Evolutionary conservation across 805 yeast species (phyloP).

Genomic region (Starmerella scarabaei): DNA sequence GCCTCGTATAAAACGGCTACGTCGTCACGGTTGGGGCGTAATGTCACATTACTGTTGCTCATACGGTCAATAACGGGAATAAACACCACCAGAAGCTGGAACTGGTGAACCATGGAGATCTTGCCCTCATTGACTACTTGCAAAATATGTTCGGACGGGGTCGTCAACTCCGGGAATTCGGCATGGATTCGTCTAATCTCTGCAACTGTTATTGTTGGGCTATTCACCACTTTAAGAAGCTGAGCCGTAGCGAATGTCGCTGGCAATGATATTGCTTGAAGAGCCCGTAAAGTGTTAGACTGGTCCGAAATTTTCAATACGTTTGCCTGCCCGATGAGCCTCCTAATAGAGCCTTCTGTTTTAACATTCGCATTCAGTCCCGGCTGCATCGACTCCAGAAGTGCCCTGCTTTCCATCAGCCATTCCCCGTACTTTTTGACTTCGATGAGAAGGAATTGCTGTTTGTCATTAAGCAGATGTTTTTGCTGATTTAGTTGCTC

Average conservation of each 20-base stretch:
- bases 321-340: background rate
- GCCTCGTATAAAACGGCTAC: background rate
- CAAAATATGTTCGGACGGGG: background rate
- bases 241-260: too few relatives aligned
- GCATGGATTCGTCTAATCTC: background rate
- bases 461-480: background rate
- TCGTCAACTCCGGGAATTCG: background rate
- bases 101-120: background rate
- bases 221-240: background rate
- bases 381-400: background rate
- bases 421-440: background rate
- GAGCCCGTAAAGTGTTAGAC: background rate
- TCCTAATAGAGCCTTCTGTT: background rate
- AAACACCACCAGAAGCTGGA: background rate
- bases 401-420: background rate
- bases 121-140: too few relatives aligned
- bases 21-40: slow-evolving; percentile 7
- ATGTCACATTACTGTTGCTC: background rate
- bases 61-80: slow-evolving; percentile 5
- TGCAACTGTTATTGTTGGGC: too few relatives aligned
- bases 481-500: background rate
- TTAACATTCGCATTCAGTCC: background rate
- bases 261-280: too few relatives aligned
- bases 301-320: background rate
- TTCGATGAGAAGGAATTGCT: background rate